Evolutionary conservation across 352 stramenopile species (phyloP), one percentile per base, ranked within the genome.

Genomic region (Hyphochytrium catenoides): DNA sequence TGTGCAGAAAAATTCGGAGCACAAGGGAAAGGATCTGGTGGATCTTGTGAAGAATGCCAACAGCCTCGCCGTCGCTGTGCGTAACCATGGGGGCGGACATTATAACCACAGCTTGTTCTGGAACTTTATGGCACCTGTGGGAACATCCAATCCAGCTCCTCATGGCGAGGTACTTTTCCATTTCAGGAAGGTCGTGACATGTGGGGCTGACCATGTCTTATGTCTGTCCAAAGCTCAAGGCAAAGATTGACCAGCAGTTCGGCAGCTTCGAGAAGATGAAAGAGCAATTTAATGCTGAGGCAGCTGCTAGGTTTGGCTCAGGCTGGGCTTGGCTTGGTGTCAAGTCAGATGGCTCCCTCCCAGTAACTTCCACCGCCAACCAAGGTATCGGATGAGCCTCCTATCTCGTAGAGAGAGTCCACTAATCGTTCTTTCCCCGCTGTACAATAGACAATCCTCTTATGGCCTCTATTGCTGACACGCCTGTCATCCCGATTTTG

Each of bases 291-390:
- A 74, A 78, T 50, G 59, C 64, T 15, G 66, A 70, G 17, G 76
- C 74, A 4, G 68, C 62, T 33, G 76, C 66, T 4, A 62, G 59
- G 43, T 92, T 92, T 53, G 74, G 74, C 43, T 86, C 70, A 28
- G 74, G 74, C 48, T 90, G 74, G 74, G 68, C 67, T 4, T 90
- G 74, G 74, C 65, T 90, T 22, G 68, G 65, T 44, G 65, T 78
- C 19, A 73, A 74, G 56, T 42, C 52, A 3, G 68, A 92, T 39
- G 73, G 78, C 47, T 83, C 82, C 52, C 61, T 97, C 24, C 75
- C 77, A 41, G 84, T 97, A 51, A 87, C 85, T 24, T 81, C 74
- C 31, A 95, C 84, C 23, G 63, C 79, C 30, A 97, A 97, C 68
- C 89, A 97, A 68, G 77, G 50, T n/a, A n/a, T n/a, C n/a, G n/a